Percentiles rank a stretch among this genome's conserved stretches.
These are phyloP conservation scores for Secale cereale DNA, from an alignment of 176 grass and related monocot species.

Conservation along the genomic window DNA sequence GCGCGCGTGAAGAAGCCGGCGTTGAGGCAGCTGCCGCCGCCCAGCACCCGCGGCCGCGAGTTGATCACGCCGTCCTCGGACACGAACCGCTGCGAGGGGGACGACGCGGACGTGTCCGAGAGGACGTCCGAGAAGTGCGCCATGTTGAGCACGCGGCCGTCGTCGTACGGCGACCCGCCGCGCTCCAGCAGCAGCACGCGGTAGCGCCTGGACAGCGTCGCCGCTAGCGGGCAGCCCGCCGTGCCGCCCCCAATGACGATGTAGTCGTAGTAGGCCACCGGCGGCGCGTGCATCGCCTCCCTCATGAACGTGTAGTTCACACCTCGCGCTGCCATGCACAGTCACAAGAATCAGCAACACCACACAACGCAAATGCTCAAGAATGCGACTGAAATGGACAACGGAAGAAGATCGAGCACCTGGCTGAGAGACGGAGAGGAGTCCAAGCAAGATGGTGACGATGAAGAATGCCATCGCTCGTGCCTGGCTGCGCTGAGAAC, in stretches of 20 bases:
- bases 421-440: slow-evolving; percentile 25
- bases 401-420: slow-evolving; percentile 3
- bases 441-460: background rate
- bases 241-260: slow-evolving; percentile 88
- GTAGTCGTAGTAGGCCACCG: slow-evolving; percentile 62
- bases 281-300: slow-evolving; percentile 52
- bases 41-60: slow-evolving; percentile 69
- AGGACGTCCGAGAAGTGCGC: slow-evolving; percentile 55
- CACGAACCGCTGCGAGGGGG: slow-evolving; percentile 76
- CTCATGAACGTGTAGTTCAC: slow-evolving; percentile 69
- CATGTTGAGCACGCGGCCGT: slow-evolving; percentile 62
- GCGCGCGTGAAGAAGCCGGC: slow-evolving; percentile 92
- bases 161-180: slow-evolving; percentile 74
- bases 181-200: slow-evolving; percentile 80
- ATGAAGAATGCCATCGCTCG: slow-evolving; percentile 30
- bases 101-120: slow-evolving; percentile 54
- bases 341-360: background rate
- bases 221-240: slow-evolving; percentile 73
- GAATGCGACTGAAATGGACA: no score
- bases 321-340: background rate
- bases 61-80: slow-evolving; percentile 86
- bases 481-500: background rate
- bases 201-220: slow-evolving; percentile 55
- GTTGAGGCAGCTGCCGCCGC: slow-evolving; percentile 87
- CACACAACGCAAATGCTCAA: background rate